Conservation (phyloP, 2,329 filamentous ascomycete species). For the Penicillium frequentans region DNA sequence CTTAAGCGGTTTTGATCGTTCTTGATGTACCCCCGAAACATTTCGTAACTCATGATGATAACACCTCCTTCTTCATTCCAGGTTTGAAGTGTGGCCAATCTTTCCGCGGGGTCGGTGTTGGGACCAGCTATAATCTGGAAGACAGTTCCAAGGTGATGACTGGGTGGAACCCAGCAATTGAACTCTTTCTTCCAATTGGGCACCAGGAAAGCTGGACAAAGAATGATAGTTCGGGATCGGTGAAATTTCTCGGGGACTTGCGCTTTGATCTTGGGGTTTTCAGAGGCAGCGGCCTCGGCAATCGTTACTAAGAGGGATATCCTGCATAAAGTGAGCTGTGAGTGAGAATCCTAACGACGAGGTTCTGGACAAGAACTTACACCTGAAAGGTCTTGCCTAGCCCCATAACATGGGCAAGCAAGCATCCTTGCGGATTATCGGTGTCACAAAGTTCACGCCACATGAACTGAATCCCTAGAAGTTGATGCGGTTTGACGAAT, state of each 20-base stretch:
- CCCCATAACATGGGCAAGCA: slow-evolving; percentile 88
- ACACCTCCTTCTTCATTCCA: slow-evolving; percentile 71
- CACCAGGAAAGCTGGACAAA: slow-evolving; percentile 74
- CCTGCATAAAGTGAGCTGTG: slow-evolving; percentile 27
- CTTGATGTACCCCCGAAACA: slow-evolving; percentile 57
- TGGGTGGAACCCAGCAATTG: slow-evolving; percentile 63
- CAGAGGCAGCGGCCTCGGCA: slow-evolving; percentile 62
- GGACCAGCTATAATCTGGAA: slow-evolving; percentile 18
- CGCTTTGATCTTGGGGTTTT: slow-evolving; percentile 54
- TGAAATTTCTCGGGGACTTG: slow-evolving; percentile 70
- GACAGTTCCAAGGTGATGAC: slow-evolving; percentile 55
- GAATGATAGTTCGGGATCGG: slow-evolving; percentile 64
- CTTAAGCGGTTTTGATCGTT: slow-evolving; percentile 27
- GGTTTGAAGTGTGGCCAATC: slow-evolving; percentile 48
- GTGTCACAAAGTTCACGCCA: slow-evolving; percentile 78
- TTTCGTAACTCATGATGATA: slow-evolving; percentile 72
- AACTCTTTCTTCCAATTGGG: slow-evolving; percentile 85
- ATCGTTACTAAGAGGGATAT: slow-evolving; percentile 80
- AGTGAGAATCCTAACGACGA: background rate
- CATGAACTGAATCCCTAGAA: slow-evolving; percentile 80
- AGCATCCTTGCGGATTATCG: slow-evolving; percentile 67
- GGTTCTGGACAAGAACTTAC: slow-evolving; percentile 36
- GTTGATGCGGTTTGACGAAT: slow-evolving; percentile 75
- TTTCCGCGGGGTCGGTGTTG: slow-evolving; percentile 26
- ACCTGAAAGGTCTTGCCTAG: slow-evolving; percentile 91